A percentile compares a stretch with the other conserved stretches of the same genome.
Conservation (phyloP, 306 rosid species). For the Alnus rubra region DNA sequence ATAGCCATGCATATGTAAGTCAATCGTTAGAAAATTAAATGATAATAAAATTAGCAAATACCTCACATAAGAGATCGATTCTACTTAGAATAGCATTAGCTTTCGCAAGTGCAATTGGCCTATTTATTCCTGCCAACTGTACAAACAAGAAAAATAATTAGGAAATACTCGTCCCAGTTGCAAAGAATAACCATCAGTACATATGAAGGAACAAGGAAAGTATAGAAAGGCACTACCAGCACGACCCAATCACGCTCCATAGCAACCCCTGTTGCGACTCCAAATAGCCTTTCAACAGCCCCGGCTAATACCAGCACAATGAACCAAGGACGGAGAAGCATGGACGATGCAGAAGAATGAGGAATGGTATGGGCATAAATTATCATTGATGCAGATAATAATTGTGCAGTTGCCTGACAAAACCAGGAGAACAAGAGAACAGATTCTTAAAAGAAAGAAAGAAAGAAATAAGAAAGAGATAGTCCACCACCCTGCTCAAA, state of each 20-base stretch:
- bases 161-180: conserved; percentile 4
- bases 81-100: conserved; percentile 91
- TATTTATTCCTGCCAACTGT: conserved; percentile 91
- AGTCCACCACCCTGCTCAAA: neutral
- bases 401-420: conserved; percentile 84
- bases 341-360: conserved; percentile 52
- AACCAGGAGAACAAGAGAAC: conserved; percentile 13
- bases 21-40: conserved; percentile 1
- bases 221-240: conserved; percentile 56
- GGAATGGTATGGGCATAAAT: conserved; percentile 68
- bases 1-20: conserved; percentile 14
- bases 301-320: conserved; percentile 70
- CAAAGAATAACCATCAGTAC: neutral
- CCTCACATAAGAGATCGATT: conserved; percentile 95
- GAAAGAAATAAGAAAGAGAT: neutral
- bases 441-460: conserved; percentile 7
- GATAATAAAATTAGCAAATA: conserved; percentile 30
- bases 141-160: conserved; percentile 25
- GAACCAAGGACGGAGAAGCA: conserved; percentile 85
- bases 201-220: conserved; percentile 28
- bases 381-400: conserved; percentile 76
- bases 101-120: conserved; percentile 91
- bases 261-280: conserved; percentile 86
- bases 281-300: conserved; percentile 84
- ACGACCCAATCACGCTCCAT: conserved; percentile 99